Conservation (phyloP, 371 early-diverging fungal genomes). For the Haplosporangium sp. region DNA sequence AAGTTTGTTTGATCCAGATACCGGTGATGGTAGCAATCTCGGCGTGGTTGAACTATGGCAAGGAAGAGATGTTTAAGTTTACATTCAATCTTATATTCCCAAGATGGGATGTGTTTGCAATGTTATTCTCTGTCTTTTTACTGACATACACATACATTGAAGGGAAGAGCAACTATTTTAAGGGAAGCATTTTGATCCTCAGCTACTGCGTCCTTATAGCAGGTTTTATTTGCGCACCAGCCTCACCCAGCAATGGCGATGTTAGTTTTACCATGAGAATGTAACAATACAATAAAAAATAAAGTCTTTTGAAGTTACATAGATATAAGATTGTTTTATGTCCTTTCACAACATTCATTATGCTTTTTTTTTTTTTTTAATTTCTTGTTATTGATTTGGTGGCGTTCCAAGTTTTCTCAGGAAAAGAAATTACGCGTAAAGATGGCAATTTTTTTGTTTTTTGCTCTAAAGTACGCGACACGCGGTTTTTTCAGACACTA, state of each 20-base stretch:
- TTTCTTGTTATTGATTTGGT: too few relatives aligned
- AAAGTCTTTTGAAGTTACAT: too few relatives aligned
- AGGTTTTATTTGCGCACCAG: slow-evolving; percentile 82
- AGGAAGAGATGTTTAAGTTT: slow-evolving; percentile 37
- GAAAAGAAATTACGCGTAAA: too few relatives aligned
- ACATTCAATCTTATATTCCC: slow-evolving; percentile 91
- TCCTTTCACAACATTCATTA: neutral
- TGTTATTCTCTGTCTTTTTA: slow-evolving; percentile 90
- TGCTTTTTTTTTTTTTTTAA: neutral
- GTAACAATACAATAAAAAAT: neutral
- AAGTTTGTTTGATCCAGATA: slow-evolving; percentile 95
- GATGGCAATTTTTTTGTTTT: too few relatives aligned
- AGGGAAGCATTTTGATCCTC: slow-evolving; percentile 90
- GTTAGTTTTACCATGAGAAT: slow-evolving; percentile 3
- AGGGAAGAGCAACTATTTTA: slow-evolving; percentile 96
- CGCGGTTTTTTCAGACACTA: too few relatives aligned
- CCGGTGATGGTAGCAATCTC: slow-evolving; percentile 92
- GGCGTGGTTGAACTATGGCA: slow-evolving; percentile 72
- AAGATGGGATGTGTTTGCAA: slow-evolving; percentile 88
- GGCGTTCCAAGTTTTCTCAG: too few relatives aligned
- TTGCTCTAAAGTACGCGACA: too few relatives aligned
- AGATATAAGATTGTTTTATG: neutral
- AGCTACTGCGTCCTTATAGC: slow-evolving; percentile 86
- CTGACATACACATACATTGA: slow-evolving; percentile 91
- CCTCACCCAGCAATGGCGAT: slow-evolving; percentile 47